phyloP scores from a whole-genome alignment of 208 protist genomes.

The Herpetomonas tarakana region DNA sequence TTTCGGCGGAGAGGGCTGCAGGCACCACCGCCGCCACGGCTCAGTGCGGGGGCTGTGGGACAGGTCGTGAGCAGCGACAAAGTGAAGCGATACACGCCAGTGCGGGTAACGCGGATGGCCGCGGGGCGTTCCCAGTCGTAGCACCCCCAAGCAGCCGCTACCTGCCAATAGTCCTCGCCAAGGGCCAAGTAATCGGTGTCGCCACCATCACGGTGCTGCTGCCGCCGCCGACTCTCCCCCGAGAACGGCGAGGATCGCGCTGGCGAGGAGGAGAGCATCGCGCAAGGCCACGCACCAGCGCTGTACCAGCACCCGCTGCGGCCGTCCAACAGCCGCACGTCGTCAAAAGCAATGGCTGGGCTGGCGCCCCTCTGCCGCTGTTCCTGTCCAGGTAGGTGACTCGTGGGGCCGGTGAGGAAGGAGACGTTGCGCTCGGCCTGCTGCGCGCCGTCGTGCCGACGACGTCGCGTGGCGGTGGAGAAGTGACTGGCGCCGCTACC shows the following conservation, averaged over 20 bases:
- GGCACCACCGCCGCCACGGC: background rate
- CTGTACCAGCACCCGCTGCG: conserved; percentile 49
- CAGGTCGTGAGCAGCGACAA: background rate
- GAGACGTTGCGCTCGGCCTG: too few relatives aligned
- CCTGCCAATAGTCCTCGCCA: background rate
- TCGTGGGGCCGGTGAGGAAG: too few relatives aligned
- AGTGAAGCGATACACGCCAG: conserved; percentile 3
- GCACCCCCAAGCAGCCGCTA: background rate
- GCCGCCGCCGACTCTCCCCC: background rate
- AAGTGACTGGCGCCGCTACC: conserved; percentile 17
- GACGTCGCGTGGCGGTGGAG: conserved; percentile 7
- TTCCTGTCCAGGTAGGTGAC: too few relatives aligned
- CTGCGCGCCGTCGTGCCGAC: background rate
- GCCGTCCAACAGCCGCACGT: conserved; percentile 30
- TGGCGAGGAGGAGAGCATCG: background rate
- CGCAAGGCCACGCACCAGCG: conserved; percentile 15
- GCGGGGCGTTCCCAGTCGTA: background rate
- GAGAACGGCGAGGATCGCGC: too few relatives aligned
- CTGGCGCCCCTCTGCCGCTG: too few relatives aligned
- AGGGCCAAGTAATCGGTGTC: background rate
- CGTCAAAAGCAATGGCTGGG: conserved; percentile 28
- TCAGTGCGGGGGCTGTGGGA: background rate
- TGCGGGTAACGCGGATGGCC: background rate
- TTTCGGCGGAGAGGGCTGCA: too few relatives aligned
- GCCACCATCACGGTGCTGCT: background rate